Conservation (phyloP, 202 grass and related monocot species). For the Setaria italica region DNA sequence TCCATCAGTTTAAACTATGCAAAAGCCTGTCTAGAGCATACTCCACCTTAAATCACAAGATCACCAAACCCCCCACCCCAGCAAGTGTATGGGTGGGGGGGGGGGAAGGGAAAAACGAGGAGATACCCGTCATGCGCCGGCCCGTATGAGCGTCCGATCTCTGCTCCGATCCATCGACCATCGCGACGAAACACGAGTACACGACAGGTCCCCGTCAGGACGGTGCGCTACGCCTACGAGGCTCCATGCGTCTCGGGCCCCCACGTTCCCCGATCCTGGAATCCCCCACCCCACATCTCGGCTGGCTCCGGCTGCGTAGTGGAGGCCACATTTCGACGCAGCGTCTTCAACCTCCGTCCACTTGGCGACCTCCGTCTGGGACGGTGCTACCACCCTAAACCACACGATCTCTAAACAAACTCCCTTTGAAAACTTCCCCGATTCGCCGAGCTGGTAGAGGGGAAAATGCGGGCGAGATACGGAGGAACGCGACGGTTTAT, state of each 20-base stretch:
- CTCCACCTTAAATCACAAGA: no score
- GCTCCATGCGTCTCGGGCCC: background rate
- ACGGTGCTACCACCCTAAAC: no score
- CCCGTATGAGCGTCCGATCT: background rate
- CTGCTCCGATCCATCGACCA: background rate
- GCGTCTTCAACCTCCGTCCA: conserved; percentile 23
- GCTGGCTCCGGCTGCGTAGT: conserved; percentile 12
- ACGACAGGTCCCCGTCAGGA: conserved; percentile 26
- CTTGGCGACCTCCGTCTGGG: background rate
- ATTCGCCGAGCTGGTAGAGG: background rate
- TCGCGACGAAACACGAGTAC: conserved; percentile 20
- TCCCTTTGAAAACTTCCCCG: background rate
- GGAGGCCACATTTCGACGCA: conserved; percentile 29
- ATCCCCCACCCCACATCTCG: background rate
- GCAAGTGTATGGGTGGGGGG: no score
- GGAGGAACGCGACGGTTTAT: background rate
- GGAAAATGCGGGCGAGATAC: background rate
- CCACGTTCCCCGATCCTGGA: conserved; percentile 2
- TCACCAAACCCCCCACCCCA: no score
- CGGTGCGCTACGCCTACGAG: background rate
- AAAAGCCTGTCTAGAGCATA: no score
- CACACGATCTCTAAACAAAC: background rate
- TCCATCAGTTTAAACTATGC: no score
- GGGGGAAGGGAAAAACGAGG: no score
- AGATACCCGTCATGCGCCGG: background rate